Base-by-base conservation (phyloP, 140 eudicot genomes). In the Erigeron philadelphicus region DNA sequence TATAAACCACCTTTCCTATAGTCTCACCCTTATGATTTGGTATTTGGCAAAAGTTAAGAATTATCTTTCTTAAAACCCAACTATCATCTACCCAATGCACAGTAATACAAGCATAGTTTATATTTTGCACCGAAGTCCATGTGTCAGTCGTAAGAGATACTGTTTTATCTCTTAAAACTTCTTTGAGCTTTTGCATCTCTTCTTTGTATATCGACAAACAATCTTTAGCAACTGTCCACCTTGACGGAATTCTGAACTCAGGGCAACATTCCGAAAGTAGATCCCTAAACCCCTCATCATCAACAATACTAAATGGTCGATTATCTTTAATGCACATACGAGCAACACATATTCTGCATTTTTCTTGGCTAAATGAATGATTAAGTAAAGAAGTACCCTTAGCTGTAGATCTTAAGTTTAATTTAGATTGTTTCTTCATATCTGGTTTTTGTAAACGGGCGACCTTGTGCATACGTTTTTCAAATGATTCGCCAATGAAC, bases 201-300 rank as follows among this genome's bases (percentile, higher is more conserved):
- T 63, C 68, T 42, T 63, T n/a, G 18, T 41, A 63, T 16, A 43
- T 16, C 8, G 35, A 64, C 68, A 42, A 64, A 43, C n/a, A 42
- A 64, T 16, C 35, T 19, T 53, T 64, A 64, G 68, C 54, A 16
- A 63, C 35, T 4, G 68, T 42, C 53, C 68, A 63, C 48, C 52
- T 42, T 13, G 73, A 68, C 13, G 57, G 57, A 50, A 50, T 15
- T 50, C 13, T 15, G 17, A 50, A 50, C 17, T 50, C 16, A 11
- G 57, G 16, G n/a, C 17, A 11, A 5, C 15, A 15, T 50, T 50
- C 57, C 57, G 17, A 50, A 13, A 13, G 17, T 12, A 50, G 17
- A 5, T 50, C 18, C 57, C 17, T 11, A 50, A 50, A 50, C 17
- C 57, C 57, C 57, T 50, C 57, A 12, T 50, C 57, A 11, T 46